These are phyloP conservation scores for Entomortierella chlamydospora DNA, from an alignment of 192 early-diverging fungal genomes.

Conservation along the genomic window DNA sequence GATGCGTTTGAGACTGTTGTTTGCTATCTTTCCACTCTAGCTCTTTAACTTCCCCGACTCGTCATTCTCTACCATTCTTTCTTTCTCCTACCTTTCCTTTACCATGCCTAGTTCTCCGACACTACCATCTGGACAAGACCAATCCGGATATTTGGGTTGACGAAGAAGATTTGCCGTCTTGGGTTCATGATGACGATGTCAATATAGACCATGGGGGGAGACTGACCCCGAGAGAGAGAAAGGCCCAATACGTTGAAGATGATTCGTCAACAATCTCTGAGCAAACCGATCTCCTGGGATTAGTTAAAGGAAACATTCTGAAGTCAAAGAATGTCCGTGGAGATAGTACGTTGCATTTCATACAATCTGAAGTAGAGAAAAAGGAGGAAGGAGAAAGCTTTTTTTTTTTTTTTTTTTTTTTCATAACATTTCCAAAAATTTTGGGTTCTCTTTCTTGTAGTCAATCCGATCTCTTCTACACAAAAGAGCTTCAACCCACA, in stretches of 20 bases:
- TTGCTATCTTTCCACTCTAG: too few relatives aligned
- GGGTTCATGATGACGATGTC: constrained; percentile 51
- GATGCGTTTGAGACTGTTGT: too few relatives aligned
- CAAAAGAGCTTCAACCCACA: constrained; percentile 70
- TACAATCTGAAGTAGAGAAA: too few relatives aligned
- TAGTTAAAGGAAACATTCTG: constrained; percentile 38
- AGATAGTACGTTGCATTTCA: constrained; percentile 19
- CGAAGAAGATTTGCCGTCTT: constrained; percentile 49
- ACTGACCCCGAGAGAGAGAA: constrained; percentile 30
- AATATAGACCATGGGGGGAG: constrained; percentile 32
- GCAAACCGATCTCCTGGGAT: constrained; percentile 62
- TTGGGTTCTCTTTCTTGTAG: constrained; percentile 10
- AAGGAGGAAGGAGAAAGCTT: too few relatives aligned
- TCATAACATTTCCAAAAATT: too few relatives aligned
- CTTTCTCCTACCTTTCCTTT: background rate
- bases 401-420: background rate
- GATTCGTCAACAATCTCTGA: constrained; percentile 53
- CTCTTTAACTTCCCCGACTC: too few relatives aligned
- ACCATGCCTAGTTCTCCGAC: constrained; percentile 54
- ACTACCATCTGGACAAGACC: constrained; percentile 63
- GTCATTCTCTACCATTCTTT: too few relatives aligned
- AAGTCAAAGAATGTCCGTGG: constrained; percentile 37
- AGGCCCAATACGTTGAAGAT: constrained; percentile 27
- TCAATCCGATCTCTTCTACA: constrained; percentile 39
- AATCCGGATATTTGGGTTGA: constrained; percentile 66